Conservation (phyloP, 345 rosid species). For the Gossypium turneri region DNA sequence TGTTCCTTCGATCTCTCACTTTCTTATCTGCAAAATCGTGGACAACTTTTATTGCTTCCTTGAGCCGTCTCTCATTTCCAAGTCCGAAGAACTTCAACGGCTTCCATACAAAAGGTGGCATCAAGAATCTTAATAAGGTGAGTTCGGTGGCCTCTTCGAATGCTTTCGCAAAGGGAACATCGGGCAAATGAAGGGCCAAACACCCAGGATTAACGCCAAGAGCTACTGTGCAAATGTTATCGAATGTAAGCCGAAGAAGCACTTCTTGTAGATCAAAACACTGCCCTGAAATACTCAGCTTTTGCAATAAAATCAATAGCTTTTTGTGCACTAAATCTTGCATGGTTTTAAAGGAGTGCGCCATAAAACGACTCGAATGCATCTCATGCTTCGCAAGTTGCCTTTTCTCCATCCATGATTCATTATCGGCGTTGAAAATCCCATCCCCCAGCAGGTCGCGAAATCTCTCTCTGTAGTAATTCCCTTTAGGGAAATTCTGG, state of each 20-base stretch:
- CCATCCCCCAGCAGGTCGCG: slow-evolving; percentile 64
- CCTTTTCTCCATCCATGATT: slow-evolving; percentile 65
- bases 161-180: slow-evolving; percentile 68
- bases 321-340: slow-evolving; percentile 50
- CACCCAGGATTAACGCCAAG: slow-evolving; percentile 74
- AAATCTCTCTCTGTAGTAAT: slow-evolving; percentile 54
- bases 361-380: slow-evolving; percentile 56
- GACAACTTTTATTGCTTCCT: slow-evolving; percentile 49
- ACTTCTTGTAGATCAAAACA: slow-evolving; percentile 71
- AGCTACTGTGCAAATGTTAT: slow-evolving; percentile 61
- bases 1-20: slow-evolving; percentile 34
- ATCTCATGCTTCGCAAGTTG: slow-evolving; percentile 44
- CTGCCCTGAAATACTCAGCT: slow-evolving; percentile 29
- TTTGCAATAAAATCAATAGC: slow-evolving; percentile 47
- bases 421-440: slow-evolving; percentile 61
- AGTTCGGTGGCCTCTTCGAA: slow-evolving; percentile 79
- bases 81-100: slow-evolving; percentile 52
- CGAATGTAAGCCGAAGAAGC: slow-evolving; percentile 68
- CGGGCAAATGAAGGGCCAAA: slow-evolving; percentile 48
- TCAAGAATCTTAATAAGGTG: slow-evolving; percentile 53
- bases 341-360: slow-evolving; percentile 42
- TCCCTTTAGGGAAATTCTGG: slow-evolving; percentile 71
- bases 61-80: slow-evolving; percentile 59
- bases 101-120: slow-evolving; percentile 67
- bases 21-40: slow-evolving; percentile 49